These are phyloP conservation scores for Ascochyta pisi DNA, from an alignment of 2,329 filamentous ascomycete genomes.

Conservation along the genomic window DNA sequence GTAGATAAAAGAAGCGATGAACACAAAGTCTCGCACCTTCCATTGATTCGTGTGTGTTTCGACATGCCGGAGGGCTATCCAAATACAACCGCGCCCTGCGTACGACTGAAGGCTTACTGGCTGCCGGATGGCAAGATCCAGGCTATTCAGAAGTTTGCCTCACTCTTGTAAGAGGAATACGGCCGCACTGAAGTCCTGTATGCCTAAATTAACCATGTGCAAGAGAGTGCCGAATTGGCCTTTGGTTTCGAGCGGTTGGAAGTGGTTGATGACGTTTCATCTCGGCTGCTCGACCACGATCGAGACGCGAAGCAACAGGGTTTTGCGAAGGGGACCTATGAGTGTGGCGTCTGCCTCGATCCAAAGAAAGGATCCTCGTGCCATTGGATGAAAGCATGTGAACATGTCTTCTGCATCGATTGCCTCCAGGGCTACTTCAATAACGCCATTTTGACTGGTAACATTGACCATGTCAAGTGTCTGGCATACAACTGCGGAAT, in stretches of 20 bases:
- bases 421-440: slow-evolving; percentile 8
- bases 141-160: neutral
- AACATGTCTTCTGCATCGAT: slow-evolving; percentile 8
- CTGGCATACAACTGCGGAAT: neutral
- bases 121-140: neutral
- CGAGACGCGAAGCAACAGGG: neutral
- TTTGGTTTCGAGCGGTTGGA: neutral
- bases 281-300: neutral
- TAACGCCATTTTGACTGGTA: slow-evolving; percentile 2
- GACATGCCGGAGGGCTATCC: neutral
- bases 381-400: neutral
- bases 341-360: slow-evolving; percentile 3
- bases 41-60: neutral
- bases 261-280: neutral
- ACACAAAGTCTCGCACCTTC: neutral
- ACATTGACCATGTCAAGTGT: slow-evolving; percentile 1
- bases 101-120: neutral
- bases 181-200: neutral
- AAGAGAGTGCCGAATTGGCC: neutral
- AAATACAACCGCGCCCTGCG: neutral
- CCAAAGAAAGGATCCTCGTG: neutral
- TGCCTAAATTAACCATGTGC: neutral
- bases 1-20: neutral
- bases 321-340: neutral
- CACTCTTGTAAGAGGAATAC: neutral